Evolutionary conservation across 495 filamentous ascomycete genomes (phyloP).

Genomic region (Penicillium canariense): DNA sequence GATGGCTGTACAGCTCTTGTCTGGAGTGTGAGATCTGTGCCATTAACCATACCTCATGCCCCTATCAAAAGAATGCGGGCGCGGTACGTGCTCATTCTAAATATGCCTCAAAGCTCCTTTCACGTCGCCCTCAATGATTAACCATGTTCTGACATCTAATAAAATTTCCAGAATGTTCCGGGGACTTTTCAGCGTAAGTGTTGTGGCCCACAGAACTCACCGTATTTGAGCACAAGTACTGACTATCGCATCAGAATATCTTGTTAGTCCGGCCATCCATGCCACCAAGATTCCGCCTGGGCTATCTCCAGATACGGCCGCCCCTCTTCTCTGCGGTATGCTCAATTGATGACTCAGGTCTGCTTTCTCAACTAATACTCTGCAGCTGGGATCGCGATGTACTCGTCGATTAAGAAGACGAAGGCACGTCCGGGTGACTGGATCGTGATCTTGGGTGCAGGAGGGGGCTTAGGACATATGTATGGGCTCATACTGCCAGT

Average conservation of each 20-base stretch:
- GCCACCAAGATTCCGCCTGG: conserved; percentile 37
- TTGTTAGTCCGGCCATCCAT: conserved; percentile 42
- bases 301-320: conserved; percentile 34
- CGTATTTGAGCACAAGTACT: neutral
- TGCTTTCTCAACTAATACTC: neutral
- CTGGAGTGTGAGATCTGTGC: conserved; percentile 46
- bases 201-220: neutral
- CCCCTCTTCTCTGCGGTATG: conserved; percentile 43
- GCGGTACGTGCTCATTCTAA: conserved; percentile 29
- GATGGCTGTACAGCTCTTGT: conserved; percentile 48
- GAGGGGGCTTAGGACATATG: conserved; percentile 47
- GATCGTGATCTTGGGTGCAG: conserved; percentile 43
- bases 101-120: neutral
- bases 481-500: conserved; percentile 10
- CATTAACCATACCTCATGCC: conserved; percentile 45
- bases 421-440: conserved; percentile 41
- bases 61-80: conserved; percentile 44
- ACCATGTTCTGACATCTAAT: neutral
- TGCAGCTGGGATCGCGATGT: conserved; percentile 46
- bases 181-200: conserved; percentile 45
- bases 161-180: conserved; percentile 35
- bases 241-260: conserved; percentile 29
- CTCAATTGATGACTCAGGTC: neutral
- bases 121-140: neutral
- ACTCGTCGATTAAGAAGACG: conserved; percentile 46